phyloP scores from a whole-genome alignment of 768 basidiomycete species.

The Omphalotus guepiniiformis region DNA sequence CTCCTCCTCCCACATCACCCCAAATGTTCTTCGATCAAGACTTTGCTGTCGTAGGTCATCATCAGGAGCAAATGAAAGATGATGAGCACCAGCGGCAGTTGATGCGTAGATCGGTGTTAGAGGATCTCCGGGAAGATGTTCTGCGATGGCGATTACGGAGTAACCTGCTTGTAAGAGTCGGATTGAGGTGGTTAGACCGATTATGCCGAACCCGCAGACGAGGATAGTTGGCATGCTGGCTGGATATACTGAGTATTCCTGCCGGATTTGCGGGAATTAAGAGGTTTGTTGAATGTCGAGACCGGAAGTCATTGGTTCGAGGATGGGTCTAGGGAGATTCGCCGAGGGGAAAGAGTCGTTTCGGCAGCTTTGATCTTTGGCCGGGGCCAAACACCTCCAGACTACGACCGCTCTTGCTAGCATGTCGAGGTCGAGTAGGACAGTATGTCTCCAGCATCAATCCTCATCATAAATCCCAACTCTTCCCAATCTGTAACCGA shows the following conservation, averaged over 20 bases:
- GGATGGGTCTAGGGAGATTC: too few relatives aligned
- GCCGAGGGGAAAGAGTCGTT: too few relatives aligned
- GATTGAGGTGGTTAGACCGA: constrained; percentile 39
- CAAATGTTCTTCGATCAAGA: constrained; percentile 4
- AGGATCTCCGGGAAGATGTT: constrained; percentile 33
- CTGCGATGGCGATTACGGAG: constrained; percentile 31
- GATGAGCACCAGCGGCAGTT: constrained; percentile 8
- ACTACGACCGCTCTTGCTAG: too few relatives aligned
- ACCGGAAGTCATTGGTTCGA: too few relatives aligned
- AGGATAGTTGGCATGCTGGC: constrained; percentile 22
- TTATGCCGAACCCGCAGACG: constrained; percentile 40
- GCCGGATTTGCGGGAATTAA: too few relatives aligned
- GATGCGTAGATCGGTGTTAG: constrained; percentile 7
- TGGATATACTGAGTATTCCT: too few relatives aligned
- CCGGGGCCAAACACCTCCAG: too few relatives aligned
- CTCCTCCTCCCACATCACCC: constrained; percentile 10
- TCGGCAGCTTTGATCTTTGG: too few relatives aligned
- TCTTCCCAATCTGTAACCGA: constrained; percentile 30
- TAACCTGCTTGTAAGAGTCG: constrained; percentile 22
- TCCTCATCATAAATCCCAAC: constrained; percentile 36
- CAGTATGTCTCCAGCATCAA: too few relatives aligned
- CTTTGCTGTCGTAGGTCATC: constrained; percentile 3
- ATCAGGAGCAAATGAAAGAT: constrained; percentile 9
- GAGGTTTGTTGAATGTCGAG: too few relatives aligned
- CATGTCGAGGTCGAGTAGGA: too few relatives aligned